phyloP scores from a whole-genome alignment of 2,329 filamentous ascomycete genomes.

The Thielaviopsis cerberus region DNA sequence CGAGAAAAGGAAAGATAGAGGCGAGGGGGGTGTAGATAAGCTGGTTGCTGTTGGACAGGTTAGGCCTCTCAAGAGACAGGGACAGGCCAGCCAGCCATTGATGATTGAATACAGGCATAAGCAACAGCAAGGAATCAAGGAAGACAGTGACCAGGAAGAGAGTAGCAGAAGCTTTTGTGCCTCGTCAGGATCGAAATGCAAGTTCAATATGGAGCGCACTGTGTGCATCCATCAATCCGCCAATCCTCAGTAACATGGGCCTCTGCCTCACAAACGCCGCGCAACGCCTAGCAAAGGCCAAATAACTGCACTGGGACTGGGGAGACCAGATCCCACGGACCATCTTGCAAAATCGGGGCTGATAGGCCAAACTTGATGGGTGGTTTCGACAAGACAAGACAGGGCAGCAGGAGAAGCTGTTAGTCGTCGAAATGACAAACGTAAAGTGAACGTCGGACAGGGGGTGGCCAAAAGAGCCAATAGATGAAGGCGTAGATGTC shows the following conservation, averaged over 20 bases:
- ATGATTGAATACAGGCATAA: not conserved
- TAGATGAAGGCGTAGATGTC: not conserved
- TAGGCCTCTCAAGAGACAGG: no score
- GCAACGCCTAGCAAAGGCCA: no score
- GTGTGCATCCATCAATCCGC: not conserved
- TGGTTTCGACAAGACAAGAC: not conserved
- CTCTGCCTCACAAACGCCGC: no score
- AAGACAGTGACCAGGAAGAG: no score
- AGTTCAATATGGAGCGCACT: not conserved
- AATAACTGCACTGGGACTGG: no score
- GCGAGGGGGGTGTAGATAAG: no score
- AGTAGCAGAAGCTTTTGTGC: not conserved
- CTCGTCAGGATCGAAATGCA: not conserved
- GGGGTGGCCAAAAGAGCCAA: not conserved
- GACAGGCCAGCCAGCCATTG: no score
- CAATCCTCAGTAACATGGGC: not conserved
- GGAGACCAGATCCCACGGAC: no score
- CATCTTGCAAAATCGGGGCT: not conserved
- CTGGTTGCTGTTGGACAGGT: no score
- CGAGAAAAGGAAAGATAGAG: no score
- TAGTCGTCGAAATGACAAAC: not conserved
- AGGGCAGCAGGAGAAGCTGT: not conserved
- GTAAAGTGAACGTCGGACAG: not conserved
- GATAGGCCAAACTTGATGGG: slow-evolving; percentile 2
- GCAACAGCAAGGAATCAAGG: no score